Conservation (phyloP, 176 grass and related monocot genomes). For the Stipa capillata region DNA sequence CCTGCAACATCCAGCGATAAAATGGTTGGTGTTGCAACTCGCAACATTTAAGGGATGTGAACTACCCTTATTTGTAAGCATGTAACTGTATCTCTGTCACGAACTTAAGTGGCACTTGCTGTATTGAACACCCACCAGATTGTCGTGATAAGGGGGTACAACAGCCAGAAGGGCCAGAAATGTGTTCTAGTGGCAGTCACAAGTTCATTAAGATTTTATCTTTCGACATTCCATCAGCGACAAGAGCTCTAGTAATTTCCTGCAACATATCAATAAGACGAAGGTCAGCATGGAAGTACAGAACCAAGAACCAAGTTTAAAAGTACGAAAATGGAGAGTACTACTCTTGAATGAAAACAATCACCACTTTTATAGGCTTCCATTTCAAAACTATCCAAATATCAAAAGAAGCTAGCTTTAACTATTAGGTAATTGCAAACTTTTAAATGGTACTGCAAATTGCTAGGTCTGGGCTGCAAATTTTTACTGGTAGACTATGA, state of each 20-base stretch:
- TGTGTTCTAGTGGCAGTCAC: constrained; percentile 14
- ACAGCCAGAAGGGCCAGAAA: background rate
- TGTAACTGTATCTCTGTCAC: constrained; percentile 13
- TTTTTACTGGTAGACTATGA: background rate
- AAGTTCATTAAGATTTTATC: constrained; percentile 74
- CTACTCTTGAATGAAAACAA: background rate
- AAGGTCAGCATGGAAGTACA: background rate
- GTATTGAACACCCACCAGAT: background rate
- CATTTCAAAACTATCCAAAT: background rate
- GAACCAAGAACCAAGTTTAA: background rate
- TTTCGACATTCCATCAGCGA: constrained; percentile 61
- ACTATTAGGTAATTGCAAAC: background rate
- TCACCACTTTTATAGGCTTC: background rate
- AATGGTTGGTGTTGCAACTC: background rate
- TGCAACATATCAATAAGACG: constrained; percentile 16
- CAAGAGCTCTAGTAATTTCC: constrained; percentile 70
- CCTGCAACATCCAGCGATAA: background rate
- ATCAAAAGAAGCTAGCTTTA: background rate
- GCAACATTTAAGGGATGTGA: background rate
- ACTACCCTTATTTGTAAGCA: constrained; percentile 25
- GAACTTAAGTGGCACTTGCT: background rate
- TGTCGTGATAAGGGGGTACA: constrained; percentile 16
- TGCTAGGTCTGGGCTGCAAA: background rate
- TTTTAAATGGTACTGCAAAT: background rate
- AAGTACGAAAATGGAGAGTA: background rate